Evolutionary conservation across 495 filamentous ascomycete genomes (phyloP).

Genomic region (Penicillium antarcticum): DNA sequence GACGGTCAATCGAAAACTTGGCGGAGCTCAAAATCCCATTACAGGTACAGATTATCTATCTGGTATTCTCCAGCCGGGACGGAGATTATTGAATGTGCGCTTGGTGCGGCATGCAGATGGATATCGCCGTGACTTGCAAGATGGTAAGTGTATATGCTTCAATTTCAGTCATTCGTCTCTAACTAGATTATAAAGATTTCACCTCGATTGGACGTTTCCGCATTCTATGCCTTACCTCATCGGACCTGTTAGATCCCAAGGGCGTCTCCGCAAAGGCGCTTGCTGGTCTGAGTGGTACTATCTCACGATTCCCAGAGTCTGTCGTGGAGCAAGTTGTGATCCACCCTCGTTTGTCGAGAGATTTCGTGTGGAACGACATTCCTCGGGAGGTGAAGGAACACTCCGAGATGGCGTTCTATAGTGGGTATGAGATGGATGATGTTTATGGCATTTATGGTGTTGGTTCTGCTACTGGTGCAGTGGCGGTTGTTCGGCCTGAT

Average conservation of each 20-base stretch:
- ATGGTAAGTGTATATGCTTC: slow-evolving; percentile 30
- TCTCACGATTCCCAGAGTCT: slow-evolving; percentile 37
- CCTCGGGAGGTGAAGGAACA: slow-evolving; percentile 56
- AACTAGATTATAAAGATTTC: slow-evolving; percentile 26
- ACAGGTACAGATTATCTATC: slow-evolving; percentile 43
- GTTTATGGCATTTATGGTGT: slow-evolving; percentile 65
- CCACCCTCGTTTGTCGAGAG: slow-evolving; percentile 48
- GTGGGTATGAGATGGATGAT: slow-evolving; percentile 64
- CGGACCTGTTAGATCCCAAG: slow-evolving; percentile 27
- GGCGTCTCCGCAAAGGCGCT: slow-evolving; percentile 30
- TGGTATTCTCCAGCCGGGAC: slow-evolving; percentile 33
- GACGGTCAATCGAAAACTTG: slow-evolving; percentile 28
- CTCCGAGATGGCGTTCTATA: slow-evolving; percentile 56
- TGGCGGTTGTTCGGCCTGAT: slow-evolving; percentile 63
- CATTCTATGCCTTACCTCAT: slow-evolving; percentile 40
- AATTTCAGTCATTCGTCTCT: neutral
- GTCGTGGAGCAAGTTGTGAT: slow-evolving; percentile 60
- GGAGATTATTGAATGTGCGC: slow-evolving; percentile 33
- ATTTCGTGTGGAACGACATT: slow-evolving; percentile 56
- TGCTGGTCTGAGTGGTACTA: slow-evolving; percentile 36
- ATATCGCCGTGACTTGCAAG: slow-evolving; percentile 42
- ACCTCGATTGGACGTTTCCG: slow-evolving; percentile 45
- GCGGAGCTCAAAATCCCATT: slow-evolving; percentile 22
- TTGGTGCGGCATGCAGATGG: slow-evolving; percentile 46
- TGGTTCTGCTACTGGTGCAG: slow-evolving; percentile 52